phyloP scores from a whole-genome alignment of 1,284 basidiomycete genomes.

The Malassezia japonica region DNA sequence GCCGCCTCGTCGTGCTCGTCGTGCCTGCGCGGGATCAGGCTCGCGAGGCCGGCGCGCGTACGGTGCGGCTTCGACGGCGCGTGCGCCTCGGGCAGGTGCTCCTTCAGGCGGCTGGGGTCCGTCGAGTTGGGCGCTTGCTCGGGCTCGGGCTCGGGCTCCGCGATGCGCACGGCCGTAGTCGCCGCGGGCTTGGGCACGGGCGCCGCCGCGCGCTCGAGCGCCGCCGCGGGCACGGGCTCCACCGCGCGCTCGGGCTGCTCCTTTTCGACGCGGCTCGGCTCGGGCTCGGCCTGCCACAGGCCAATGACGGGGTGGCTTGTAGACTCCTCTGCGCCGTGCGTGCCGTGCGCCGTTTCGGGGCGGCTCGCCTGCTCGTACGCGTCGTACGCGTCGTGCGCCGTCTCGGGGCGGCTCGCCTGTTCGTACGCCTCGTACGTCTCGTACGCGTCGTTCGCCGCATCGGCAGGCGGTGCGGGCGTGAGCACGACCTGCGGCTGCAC shows the following conservation, averaged over 20 bases:
- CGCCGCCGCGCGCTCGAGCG: not conserved
- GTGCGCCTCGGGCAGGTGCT: too few species aligned
- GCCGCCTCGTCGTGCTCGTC: not conserved
- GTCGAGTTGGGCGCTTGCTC: not conserved
- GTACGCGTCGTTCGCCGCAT: not conserved
- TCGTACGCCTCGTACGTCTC: not conserved
- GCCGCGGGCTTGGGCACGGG: not conserved
- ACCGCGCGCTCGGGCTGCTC: not conserved
- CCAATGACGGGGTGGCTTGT: not conserved
- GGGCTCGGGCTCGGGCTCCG: not conserved
- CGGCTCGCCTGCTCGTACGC: not conserved
- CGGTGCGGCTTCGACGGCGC: too few species aligned
- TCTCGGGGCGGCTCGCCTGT: not conserved
- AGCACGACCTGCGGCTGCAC: too few species aligned
- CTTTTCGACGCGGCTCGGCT: constrained; percentile 2
- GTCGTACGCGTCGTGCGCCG: not conserved
- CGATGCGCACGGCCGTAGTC: too few species aligned
- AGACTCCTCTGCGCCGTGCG: not conserved
- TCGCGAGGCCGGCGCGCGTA: not conserved
- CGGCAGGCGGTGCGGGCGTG: too few species aligned
- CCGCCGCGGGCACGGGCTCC: too few species aligned
- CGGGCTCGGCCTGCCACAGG: not conserved
- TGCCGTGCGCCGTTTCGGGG: not conserved
- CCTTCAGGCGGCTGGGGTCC: not conserved
- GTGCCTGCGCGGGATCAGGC: not conserved